phyloP scores from a whole-genome alignment of 805 yeast genomes.

The Danielozyma ontarioensis region DNA sequence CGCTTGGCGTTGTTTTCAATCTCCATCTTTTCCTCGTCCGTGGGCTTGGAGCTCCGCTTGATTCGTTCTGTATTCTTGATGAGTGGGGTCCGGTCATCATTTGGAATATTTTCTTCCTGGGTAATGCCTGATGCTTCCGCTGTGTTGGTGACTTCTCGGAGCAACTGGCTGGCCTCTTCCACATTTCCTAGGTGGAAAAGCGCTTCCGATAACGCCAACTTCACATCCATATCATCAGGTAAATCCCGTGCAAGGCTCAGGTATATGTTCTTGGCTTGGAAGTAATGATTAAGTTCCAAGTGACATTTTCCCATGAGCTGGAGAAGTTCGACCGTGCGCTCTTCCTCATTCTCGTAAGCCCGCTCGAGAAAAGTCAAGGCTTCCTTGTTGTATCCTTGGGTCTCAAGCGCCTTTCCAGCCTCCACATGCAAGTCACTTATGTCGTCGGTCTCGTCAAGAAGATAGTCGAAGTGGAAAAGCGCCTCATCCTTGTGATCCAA shows the following conservation, averaged over 20 bases:
- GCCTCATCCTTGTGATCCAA: constrained; percentile 67
- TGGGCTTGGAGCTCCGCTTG: constrained; percentile 10
- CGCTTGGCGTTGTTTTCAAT: constrained; percentile 54
- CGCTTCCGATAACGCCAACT: constrained; percentile 78
- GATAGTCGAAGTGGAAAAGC: constrained; percentile 55
- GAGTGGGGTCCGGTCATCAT: constrained; percentile 15
- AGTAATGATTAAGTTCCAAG: constrained; percentile 65
- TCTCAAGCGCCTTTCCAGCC: constrained; percentile 71
- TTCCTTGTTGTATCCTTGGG: constrained; percentile 63
- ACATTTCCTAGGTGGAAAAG: constrained; percentile 60
- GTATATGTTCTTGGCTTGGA: constrained; percentile 58
- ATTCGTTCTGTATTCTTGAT: constrained; percentile 8
- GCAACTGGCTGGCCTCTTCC: constrained; percentile 49
- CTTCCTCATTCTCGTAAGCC: constrained; percentile 50
- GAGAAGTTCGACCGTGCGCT: constrained; percentile 44
- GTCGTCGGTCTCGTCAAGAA: constrained; percentile 53
- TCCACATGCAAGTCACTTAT: constrained; percentile 69
- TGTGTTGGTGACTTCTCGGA: constrained; percentile 50
- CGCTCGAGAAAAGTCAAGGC: constrained; percentile 66
- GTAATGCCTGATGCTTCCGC: constrained; percentile 4
- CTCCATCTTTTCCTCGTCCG: constrained; percentile 45
- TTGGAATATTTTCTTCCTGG: constrained; percentile 11
- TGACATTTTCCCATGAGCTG: constrained; percentile 71
- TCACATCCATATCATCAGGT: constrained; percentile 65
- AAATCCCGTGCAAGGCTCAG: constrained; percentile 47